Base-by-base conservation (phyloP, 257 asterid species). In the Gynochthodes officinalis region DNA sequence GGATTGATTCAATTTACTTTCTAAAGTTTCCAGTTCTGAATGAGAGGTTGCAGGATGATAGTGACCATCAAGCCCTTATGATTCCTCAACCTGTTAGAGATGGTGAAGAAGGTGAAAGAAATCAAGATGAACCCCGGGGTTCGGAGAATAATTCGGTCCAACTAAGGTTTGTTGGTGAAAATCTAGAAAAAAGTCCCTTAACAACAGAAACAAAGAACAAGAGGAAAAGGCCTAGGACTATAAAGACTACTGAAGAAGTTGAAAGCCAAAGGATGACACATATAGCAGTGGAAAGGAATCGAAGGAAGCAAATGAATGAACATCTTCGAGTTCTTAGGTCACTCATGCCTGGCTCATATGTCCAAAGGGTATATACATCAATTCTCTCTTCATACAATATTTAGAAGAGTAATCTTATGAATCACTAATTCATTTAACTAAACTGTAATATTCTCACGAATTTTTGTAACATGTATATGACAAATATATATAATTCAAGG, bases 181-280 rank as follows among this genome's bases (percentile, higher is more conserved):
- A 81, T 72, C 25, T 42, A 18, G 90, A 76, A 28, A 82, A 82
- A 50, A 73, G 61, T 32, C 75, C 79, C 18, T 57, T 30, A 60
- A 50, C 73, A 66, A 70, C 72, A 64, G 70, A 69, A 64, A 35
- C 39, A 4, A 91, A 87, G 83, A 80, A 83, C 71, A 91, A 89
- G 89, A 86, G 89, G 48, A 94, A 91, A 77, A 87, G 95, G 77
- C 79, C 88, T 2, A 88, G 98, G 75, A 84, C 69, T 55, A 18
- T 73, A 4, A 94, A 94, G 90, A 86, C 92, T 8, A 84, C 58
- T n/a, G 92, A 91, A 75, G 98, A 94, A 80, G 97, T 94, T 19
- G 99, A 94, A 83, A 94, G 96, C 81, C 98, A 94, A 48, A 78
- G 99, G 84, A 91, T 95, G 98, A 91, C 96, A 62, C 99, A 95